Percentiles rank a stretch among this genome's conserved stretches.
Evolutionary conservation across 257 asterid species (phyloP).

Genomic region (Salvia splendens): DNA sequence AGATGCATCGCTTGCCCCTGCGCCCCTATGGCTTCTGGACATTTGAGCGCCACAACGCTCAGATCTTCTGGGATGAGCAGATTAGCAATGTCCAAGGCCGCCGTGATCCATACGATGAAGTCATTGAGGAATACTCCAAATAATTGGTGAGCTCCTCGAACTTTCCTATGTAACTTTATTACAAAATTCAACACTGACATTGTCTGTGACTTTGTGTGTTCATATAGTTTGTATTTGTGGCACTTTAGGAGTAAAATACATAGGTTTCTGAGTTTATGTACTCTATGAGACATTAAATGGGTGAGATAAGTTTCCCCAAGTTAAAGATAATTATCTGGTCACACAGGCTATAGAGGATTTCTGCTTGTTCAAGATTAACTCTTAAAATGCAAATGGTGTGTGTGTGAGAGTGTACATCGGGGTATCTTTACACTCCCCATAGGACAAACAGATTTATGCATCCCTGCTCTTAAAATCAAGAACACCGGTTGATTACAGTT

Average conservation of each 20-base stretch:
- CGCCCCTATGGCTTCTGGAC: conserved; percentile 94
- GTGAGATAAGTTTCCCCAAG: not conserved
- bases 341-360: not conserved
- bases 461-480: too few relatives aligned
- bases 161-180: not conserved
- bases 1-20: conserved; percentile 68
- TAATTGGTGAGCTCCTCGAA: conserved; percentile 25
- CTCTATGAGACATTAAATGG: not conserved
- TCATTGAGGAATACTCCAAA: conserved; percentile 42
- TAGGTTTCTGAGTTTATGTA: not conserved
- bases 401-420: not conserved
- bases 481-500: too few relatives aligned
- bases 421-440: not conserved
- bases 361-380: not conserved
- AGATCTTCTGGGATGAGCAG: conserved; percentile 52
- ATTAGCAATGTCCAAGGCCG: conserved; percentile 85
- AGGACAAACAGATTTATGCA: too few relatives aligned
- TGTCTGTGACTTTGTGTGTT: not conserved
- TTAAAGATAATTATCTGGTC: not conserved
- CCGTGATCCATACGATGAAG: conserved; percentile 77
- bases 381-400: not conserved
- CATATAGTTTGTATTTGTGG: not conserved
- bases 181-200: not conserved
- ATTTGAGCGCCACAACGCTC: conserved; percentile 79
- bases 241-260: not conserved